Conservation (phyloP, 116 monocot genomes). For the Trichopus zeylanicus region DNA sequence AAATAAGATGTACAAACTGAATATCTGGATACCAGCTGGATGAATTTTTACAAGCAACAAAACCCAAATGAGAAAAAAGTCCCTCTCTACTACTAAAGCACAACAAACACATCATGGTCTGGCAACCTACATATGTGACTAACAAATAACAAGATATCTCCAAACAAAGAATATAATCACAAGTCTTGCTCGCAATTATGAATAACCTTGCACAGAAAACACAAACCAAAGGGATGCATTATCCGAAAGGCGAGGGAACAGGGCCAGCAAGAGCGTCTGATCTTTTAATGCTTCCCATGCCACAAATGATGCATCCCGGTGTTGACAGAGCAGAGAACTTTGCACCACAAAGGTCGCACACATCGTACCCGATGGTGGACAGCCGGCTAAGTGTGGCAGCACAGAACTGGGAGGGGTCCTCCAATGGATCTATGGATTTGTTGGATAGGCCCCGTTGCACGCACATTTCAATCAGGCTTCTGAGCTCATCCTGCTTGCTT, state of each 20-base stretch:
- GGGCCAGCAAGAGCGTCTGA: slow-evolving; percentile 72
- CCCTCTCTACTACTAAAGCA: not conserved
- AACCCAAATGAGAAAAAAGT: not conserved
- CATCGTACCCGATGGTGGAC: slow-evolving; percentile 82
- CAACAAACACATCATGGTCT: not conserved
- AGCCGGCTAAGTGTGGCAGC: slow-evolving; percentile 87
- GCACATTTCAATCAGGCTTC: slow-evolving; percentile 88
- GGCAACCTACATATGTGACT: not conserved
- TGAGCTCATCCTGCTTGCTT: slow-evolving; percentile 88
- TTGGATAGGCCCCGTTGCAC: slow-evolving; percentile 67
- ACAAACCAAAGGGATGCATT: slow-evolving; percentile 5
- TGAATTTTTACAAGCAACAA: not conserved
- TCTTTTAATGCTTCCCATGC: slow-evolving; percentile 97
- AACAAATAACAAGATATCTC: not conserved
- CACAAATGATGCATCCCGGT: slow-evolving; percentile 92
- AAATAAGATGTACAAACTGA: too few species aligned
- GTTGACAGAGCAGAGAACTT: slow-evolving; percentile 85
- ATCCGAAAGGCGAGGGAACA: slow-evolving; percentile 78
- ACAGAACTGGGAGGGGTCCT: slow-evolving; percentile 92
- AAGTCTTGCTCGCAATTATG: not conserved
- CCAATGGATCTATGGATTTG: slow-evolving; percentile 89
- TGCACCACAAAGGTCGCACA: slow-evolving; percentile 80
- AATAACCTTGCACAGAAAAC: not conserved
- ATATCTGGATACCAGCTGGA: too few species aligned
- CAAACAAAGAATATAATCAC: not conserved